phyloP scores from a whole-genome alignment of 495 filamentous ascomycete genomes.

The Xylaria castorea region DNA sequence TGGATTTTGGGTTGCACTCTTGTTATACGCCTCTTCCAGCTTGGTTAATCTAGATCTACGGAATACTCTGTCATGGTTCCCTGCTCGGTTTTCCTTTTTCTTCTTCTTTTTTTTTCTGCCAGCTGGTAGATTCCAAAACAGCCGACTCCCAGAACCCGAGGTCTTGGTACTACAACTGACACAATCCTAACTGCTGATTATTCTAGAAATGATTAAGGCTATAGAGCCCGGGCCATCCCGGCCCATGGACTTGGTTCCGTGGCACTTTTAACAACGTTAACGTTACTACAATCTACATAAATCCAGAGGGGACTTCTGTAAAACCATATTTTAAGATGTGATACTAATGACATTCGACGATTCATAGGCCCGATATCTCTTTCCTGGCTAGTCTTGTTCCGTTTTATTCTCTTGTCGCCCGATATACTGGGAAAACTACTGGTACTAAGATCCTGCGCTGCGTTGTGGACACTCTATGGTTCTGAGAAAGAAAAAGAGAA shows the following conservation, averaged over 20 bases:
- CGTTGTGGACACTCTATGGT: too few species aligned
- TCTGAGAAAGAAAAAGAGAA: neutral
- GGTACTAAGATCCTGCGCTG: neutral
- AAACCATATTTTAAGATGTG: neutral
- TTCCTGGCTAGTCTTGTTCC: neutral
- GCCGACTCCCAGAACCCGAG: neutral
- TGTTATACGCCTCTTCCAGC: neutral
- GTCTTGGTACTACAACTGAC: neutral
- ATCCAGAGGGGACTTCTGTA: neutral
- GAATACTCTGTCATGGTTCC: neutral
- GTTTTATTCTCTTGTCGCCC: neutral
- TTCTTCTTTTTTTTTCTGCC: too few species aligned
- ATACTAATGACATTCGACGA: neutral
- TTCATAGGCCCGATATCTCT: neutral
- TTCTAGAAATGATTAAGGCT: neutral
- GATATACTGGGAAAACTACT: neutral
- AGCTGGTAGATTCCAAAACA: neutral
- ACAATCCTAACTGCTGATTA: neutral
- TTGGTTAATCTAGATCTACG: neutral
- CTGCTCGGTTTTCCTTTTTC: neutral
- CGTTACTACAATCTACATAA: too few species aligned
- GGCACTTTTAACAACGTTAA: neutral
- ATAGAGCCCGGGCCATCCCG: neutral
- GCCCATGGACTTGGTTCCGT: neutral
- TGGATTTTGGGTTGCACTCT: neutral